Base-by-base conservation (phyloP, 2,329 filamentous ascomycete genomes). In the Aspergillus tubingensis region DNA sequence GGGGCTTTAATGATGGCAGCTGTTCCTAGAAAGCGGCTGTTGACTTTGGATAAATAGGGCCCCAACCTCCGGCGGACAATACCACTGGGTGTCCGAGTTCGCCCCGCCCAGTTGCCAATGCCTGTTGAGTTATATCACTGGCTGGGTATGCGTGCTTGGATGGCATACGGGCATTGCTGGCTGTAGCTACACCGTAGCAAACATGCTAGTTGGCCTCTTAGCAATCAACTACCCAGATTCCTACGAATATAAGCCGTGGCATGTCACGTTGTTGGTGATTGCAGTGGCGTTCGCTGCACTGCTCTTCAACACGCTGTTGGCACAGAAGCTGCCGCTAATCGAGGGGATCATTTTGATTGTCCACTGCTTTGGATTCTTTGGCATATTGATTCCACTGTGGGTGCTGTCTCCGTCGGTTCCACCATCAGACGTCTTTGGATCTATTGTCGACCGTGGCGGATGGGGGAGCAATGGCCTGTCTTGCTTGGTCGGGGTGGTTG, bases 321-420 rank as follows among this genome's bases (percentile, higher is more conserved):
- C 71, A 13, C 71, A 67, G 41, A 60, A 74, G 2, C 74, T 86
- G 17, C 80, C 85, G 23, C 77, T 80, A 51, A 76, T 86, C 44
- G 83, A 86, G 67, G 79, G 78, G 0, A 52, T 81, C 5, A 77
- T 84, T 51, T 71, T 86, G 23, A 75, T 81, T 39, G 65, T 85
- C 7, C 83, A 86, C 43, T 68, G 80, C 5, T 62, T 75, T 15
- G 80, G 79, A 4, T 82, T 82, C 57, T 71, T 82, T 39, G 75
- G 72, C 1, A 72, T 80, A 4, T 64, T 83, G 15, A 74, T 76
- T 25, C 67, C 71, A 1, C 61, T 79, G 47, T 74, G 76, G 66
- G 70, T 62, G 11, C 8, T 77, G 75, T 43, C 74, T 67, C 70
- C 70, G 67, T 30, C 61, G 67, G 58, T 67, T 62, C 21, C 74